Base-by-base conservation (phyloP, 768 basidiomycete species). In the Solioccasus polychromus region DNA sequence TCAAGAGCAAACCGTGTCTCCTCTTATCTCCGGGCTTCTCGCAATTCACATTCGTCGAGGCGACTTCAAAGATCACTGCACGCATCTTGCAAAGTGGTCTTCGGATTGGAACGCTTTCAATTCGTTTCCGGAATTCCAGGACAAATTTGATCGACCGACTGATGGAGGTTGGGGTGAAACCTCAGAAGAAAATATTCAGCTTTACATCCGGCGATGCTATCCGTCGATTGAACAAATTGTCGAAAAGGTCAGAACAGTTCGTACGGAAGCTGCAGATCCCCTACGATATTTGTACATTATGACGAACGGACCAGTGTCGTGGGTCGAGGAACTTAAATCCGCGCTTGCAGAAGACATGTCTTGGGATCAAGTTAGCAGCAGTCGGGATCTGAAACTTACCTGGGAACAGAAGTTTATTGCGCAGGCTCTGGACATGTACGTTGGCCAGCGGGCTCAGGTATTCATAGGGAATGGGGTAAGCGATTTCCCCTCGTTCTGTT, bases 381-480 rank as follows among this genome's bases (percentile, higher is more conserved):
- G 69, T 42, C 57, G 67, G 26, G 77, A 79, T 39, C 44, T 80
- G 43, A 42, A 52, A n/a, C 26, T 77, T 5, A 70, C 62, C 5
- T 59, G 58, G 58, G 71, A 76, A 51, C 67, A 80, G 53, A 61
- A 62, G 44, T 72, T 68, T 40, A 68, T 75, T 31, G 62, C 64
- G 8, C 73, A 77, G 52, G 70, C 68, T 34, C 44, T 79, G 42
- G 78, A 80, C 52, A 80, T 80, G 76, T 67, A 68, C 39, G 63
- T 80, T 26, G 76, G 71, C 18, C 61, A 70, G 44, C 61, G 66
- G 37, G 75, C 78, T 10, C 71, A 77, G 45, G 67, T 72, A 17
- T 73, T 80, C 45, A 61, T 80, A 28, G 79, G 78, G 1, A 79
- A 80, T 40, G 79, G 79, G 53, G 76, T 77, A 34, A 52, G 76